Evolutionary conservation across 345 rosid genomes (phyloP).

Genomic region (Corchorus capsularis): DNA sequence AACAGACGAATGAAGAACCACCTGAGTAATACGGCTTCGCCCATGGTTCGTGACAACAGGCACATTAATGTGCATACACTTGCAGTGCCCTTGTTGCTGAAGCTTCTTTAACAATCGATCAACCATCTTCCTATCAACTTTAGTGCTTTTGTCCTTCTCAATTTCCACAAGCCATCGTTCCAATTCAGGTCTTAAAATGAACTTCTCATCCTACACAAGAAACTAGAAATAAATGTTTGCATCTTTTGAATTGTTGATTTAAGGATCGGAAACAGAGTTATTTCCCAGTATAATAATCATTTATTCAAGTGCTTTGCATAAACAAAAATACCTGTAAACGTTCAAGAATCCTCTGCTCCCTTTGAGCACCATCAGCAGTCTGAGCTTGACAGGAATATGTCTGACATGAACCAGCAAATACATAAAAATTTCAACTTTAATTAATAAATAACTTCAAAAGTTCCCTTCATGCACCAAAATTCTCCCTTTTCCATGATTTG

Average conservation of each 20-base stretch:
- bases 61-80: conserved; percentile 54
- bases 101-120: conserved; percentile 74
- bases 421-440: not conserved
- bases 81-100: conserved; percentile 84
- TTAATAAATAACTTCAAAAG: not conserved
- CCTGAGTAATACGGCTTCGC: conserved; percentile 54
- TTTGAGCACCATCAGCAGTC: conserved; percentile 67
- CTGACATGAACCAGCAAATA: conserved; percentile 34
- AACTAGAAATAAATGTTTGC: conserved; percentile 13
- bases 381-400: conserved; percentile 36
- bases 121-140: conserved; percentile 79
- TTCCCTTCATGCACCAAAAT: not conserved
- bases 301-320: conserved; percentile 3
- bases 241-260: not conserved
- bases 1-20: conserved; percentile 81
- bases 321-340: conserved; percentile 57
- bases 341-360: conserved; percentile 84
- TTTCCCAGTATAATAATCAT: conserved; percentile 14
- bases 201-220: conserved; percentile 66
- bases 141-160: conserved; percentile 75
- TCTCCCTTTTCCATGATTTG: conserved; percentile 1
- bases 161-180: conserved; percentile 76
- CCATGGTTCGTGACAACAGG: conserved; percentile 84
- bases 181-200: conserved; percentile 76
- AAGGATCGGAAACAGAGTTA: conserved; percentile 15